Percentiles rank a stretch among this genome's conserved stretches.
These are phyloP conservation scores for Hemisphaericaspora xylanilytica DNA, from an alignment of 1,139 yeast genomes.

Conservation along the genomic window DNA sequence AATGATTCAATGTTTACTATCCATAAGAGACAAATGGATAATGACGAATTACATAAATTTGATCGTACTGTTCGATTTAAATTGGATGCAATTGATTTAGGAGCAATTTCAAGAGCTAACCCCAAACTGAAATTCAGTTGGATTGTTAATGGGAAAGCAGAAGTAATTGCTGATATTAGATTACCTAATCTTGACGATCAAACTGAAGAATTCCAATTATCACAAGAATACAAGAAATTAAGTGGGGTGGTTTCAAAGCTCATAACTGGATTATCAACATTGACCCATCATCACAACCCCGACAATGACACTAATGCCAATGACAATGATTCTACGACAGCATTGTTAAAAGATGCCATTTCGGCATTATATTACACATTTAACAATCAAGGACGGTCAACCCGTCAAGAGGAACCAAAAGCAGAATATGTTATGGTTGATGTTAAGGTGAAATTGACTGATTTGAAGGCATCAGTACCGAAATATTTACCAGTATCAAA, in stretches of 20 bases:
- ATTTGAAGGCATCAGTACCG: constrained; percentile 60
- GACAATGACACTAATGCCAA: no score
- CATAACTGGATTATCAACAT: constrained; percentile 26
- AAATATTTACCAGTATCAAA: constrained; percentile 50
- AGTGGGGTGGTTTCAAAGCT: constrained; percentile 27
- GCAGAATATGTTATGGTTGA: constrained; percentile 59
- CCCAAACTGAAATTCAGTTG: constrained; percentile 58
- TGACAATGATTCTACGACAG: constrained; percentile 15
- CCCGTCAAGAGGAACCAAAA: constrained; percentile 8
- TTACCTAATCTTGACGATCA: constrained; percentile 46
- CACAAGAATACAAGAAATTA: constrained; percentile 23
- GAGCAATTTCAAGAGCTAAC: constrained; percentile 34
- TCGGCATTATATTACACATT: constrained; percentile 47
- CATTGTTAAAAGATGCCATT: constrained; percentile 41
- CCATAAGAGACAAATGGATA: constrained; percentile 50
- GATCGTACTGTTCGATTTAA: constrained; percentile 57
- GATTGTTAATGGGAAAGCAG: constrained; percentile 69
- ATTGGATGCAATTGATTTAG: constrained; percentile 62
- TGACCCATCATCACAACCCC: constrained; percentile 14
- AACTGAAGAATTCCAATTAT: constrained; percentile 18
- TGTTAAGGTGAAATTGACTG: constrained; percentile 59
- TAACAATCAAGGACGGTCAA: constrained; percentile 17
- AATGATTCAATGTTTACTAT: constrained; percentile 73
- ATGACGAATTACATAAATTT: constrained; percentile 24
- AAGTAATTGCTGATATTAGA: constrained; percentile 66